Evolutionary conservation across 108 stramenopile genomes (phyloP), one percentile per base, ranked within the genome.

Genomic region (Pseudonitzschia pungens): DNA sequence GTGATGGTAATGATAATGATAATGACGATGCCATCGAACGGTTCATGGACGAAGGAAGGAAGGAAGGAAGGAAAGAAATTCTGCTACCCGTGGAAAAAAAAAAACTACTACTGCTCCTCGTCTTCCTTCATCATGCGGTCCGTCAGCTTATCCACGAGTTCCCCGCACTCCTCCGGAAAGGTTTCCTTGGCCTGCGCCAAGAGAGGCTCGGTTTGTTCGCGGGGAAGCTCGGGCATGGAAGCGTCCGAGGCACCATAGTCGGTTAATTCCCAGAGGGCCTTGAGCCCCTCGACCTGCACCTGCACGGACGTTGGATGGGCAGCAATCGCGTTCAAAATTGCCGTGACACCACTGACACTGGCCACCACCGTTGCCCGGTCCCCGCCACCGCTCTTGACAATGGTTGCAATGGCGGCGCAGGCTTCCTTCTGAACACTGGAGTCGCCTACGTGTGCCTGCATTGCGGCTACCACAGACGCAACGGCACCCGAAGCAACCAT

Each of bases 391-490:
- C 76, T 65, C 29, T 73, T 71, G 27, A 89, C 89, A 72, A 94
- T 89, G n/a, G 80, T 80, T 20, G 83, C 60, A 56, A 94, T 73
- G 7, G 93, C 89, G 6, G 60, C 50, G 78, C 90, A 94, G 21
- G 88, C 93, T 58, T 94, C 87, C 64, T 78, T 84, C 69, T 94
- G 93, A 0, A 94, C 90, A 28, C 69, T 75, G 2, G 86, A 78
- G 65, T 94, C 93, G 29, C 86, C 86, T 2, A 92, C 87, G 71
- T 94, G 90, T n/a, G 90, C 89, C 70, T 94, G 93, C 93, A 94
- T 94, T 70, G 93, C 93, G 27, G 87, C 87, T 0, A 94, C 89
- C 40, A 90, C 80, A 6, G 89, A 81, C 8, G 93, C 88, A 44
- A 92, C 88, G 3, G 93, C 90, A 18, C 93, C 93, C 15, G 79